Conservation (phyloP, 148 eudicot species). For the Rhododendron ferrugineum region DNA sequence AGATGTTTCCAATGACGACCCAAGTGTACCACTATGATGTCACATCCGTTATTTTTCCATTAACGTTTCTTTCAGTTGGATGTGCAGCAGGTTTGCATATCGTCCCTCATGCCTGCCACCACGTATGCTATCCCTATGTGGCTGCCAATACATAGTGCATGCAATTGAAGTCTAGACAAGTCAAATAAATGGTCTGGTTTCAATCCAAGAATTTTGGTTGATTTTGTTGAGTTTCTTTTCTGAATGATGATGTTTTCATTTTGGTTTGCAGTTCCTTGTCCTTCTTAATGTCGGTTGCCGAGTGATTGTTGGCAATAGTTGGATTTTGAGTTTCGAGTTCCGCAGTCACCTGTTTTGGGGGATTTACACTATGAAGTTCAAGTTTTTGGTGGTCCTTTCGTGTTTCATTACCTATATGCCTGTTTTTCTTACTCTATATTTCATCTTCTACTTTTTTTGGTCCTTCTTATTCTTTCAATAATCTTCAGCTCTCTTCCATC, state of each 20-base stretch:
- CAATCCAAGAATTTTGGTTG: neutral
- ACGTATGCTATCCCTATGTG: neutral
- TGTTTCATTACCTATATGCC: neutral
- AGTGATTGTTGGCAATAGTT: neutral
- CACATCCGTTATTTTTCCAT: neutral
- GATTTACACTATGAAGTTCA: neutral
- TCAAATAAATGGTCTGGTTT: neutral
- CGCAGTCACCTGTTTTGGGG: neutral
- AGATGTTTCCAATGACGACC: neutral
- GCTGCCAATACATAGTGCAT: neutral
- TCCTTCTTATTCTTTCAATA: too few species aligned
- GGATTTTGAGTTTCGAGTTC: neutral
- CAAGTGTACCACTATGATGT: neutral
- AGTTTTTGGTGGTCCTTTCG: neutral
- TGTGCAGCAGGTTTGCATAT: neutral
- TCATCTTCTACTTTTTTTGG: neutral
- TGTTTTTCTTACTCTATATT: neutral
- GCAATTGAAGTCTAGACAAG: neutral
- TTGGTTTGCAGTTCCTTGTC: neutral
- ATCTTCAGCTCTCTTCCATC: neutral
- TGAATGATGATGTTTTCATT: neutral
- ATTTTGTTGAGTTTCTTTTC: neutral
- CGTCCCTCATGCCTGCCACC: neutral
- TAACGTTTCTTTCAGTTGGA: neutral
- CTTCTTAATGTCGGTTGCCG: neutral